These are phyloP conservation scores for Falciphora oryzae DNA, from an alignment of 2,329 filamentous ascomycete genomes.

Conservation along the genomic window DNA sequence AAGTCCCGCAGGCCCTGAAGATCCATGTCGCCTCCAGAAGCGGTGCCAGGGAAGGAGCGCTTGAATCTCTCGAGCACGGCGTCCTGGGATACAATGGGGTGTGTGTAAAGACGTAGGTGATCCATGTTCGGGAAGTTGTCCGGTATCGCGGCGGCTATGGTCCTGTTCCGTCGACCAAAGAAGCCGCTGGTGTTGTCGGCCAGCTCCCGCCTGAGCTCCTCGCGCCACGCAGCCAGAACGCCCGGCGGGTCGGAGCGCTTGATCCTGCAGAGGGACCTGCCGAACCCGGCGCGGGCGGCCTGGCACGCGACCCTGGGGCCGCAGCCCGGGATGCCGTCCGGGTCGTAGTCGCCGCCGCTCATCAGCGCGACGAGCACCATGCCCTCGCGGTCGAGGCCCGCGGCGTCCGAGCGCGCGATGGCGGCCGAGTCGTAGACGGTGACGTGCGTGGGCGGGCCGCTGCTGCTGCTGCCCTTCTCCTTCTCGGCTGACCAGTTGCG, in stretches of 20 bases:
- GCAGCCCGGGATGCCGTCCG: constrained; percentile 80
- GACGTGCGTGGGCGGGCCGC: constrained; percentile 77
- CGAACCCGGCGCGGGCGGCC: constrained; percentile 84
- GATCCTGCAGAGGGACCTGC: constrained; percentile 64
- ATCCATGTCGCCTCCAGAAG: constrained; percentile 40
- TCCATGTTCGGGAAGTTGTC: constrained; percentile 73
- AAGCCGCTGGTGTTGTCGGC: constrained; percentile 75
- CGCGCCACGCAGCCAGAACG: constrained; percentile 64
- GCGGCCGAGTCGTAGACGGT: constrained; percentile 66
- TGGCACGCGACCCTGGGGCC: constrained; percentile 86
- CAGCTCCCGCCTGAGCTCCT: constrained; percentile 67
- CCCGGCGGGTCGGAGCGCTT: constrained; percentile 47
- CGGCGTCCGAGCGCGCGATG: constrained; percentile 32
- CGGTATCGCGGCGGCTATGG: constrained; percentile 69
- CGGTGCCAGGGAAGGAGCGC: constrained; percentile 53
- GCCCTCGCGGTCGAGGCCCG: constrained; percentile 70
- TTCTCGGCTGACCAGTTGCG: constrained; percentile 78
- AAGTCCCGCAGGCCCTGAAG: constrained; percentile 65
- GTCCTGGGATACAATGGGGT: constrained; percentile 70
- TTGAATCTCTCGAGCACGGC: constrained; percentile 50
- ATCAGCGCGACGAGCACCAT: constrained; percentile 94
- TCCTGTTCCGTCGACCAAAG: constrained; percentile 62
- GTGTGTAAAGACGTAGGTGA: no score
- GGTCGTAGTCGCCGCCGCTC: constrained; percentile 91
- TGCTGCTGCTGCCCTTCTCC: constrained; percentile 56